Evolutionary conservation across 495 filamentous ascomycete species (phyloP).

Genomic region (Aspergillus leporis): DNA sequence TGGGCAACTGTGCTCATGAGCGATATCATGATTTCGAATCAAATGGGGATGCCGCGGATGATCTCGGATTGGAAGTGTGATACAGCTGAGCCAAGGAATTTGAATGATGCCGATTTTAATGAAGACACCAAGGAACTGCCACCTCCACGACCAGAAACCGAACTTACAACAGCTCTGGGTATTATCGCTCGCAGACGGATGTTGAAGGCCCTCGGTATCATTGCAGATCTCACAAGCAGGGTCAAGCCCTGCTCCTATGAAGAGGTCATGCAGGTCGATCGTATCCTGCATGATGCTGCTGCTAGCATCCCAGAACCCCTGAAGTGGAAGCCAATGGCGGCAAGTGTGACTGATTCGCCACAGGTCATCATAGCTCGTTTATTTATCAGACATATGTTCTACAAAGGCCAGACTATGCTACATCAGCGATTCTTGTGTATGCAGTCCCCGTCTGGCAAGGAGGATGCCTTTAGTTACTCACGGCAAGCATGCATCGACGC

Average conservation of each 20-base stretch:
- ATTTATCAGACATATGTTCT: constrained; percentile 33
- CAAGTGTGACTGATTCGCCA: constrained; percentile 38
- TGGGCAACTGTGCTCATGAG: constrained; percentile 25
- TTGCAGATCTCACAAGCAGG: constrained; percentile 30
- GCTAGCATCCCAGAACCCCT: constrained; percentile 32
- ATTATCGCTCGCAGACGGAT: constrained; percentile 36
- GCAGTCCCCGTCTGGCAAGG: constrained; percentile 18
- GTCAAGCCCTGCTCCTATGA: constrained; percentile 29
- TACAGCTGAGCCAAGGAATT: constrained; percentile 31
- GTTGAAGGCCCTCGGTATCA: constrained; percentile 31
- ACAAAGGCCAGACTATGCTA: constrained; percentile 39
- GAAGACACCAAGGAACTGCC: constrained; percentile 27
- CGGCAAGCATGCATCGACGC: constrained; percentile 23
- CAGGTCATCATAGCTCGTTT: constrained; percentile 37
- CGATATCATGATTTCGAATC: constrained; percentile 31
- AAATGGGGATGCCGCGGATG: constrained; percentile 34
- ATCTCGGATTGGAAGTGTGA: constrained; percentile 32
- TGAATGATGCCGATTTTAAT: constrained; percentile 37
- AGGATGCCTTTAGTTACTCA: constrained; percentile 20
- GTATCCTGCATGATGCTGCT: constrained; percentile 27
- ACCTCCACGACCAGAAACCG: constrained; percentile 29
- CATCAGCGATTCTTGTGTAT: constrained; percentile 35
- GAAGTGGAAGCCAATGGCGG: constrained; percentile 30
- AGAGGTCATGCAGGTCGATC: constrained; percentile 40
- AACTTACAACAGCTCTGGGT: constrained; percentile 30